Conservation (phyloP, 257 asterid genomes). For the Striga asiatica region DNA sequence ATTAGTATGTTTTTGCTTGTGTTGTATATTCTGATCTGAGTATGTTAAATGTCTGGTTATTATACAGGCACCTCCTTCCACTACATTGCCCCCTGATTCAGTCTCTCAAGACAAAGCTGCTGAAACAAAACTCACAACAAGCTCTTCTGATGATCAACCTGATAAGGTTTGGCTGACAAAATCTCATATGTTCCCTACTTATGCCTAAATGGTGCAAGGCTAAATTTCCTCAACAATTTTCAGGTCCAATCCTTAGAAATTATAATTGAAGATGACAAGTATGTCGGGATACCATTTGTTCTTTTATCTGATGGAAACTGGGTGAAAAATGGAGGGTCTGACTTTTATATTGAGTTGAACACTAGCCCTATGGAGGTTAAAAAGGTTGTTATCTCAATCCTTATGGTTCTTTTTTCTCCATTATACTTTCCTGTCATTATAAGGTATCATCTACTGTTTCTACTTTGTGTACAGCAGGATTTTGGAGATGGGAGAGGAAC, state of each 20-base stretch:
- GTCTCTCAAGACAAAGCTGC: conserved; percentile 50
- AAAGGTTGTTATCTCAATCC: conserved; percentile 32
- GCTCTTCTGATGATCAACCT: conserved; percentile 31
- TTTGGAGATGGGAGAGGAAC: conserved; percentile 70
- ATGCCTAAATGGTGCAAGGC: conserved; percentile 12
- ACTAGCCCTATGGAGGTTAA: conserved; percentile 28
- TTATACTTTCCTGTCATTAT: not conserved
- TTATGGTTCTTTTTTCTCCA: conserved; percentile 4
- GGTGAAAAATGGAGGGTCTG: conserved; percentile 75
- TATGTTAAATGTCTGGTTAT: conserved; percentile 13
- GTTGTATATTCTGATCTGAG: not conserved
- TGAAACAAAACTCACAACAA: conserved; percentile 49
- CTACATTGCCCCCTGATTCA: conserved; percentile 69
- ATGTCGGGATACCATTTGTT: conserved; percentile 96
- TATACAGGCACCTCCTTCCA: conserved; percentile 70
- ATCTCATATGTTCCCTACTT: not conserved
- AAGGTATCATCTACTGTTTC: conserved; percentile 12
- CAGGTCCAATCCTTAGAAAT: conserved; percentile 86
- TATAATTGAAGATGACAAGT: conserved; percentile 50
- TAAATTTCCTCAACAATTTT: conserved; percentile 16
- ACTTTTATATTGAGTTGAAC: conserved; percentile 64
- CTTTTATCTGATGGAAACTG: conserved; percentile 66
- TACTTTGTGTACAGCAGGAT: conserved; percentile 26
- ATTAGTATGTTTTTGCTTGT: conserved; percentile 1
- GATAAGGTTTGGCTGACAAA: conserved; percentile 37